Conservation (phyloP, 768 basidiomycete genomes). For the Tricholoma matsutake region DNA sequence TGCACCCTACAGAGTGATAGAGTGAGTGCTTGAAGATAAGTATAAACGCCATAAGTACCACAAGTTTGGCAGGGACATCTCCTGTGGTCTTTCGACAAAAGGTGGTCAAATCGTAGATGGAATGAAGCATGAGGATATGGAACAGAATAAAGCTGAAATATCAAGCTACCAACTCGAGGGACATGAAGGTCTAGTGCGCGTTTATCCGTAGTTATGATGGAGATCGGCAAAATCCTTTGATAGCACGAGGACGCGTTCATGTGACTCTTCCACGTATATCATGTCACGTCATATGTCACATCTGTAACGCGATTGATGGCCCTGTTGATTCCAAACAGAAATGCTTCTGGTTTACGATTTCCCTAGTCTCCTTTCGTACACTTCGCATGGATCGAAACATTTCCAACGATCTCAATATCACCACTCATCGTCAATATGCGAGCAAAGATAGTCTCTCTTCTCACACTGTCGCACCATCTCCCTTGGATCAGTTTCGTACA, state of each 20-base stretch:
- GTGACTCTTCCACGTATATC: neutral
- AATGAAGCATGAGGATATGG: conserved; percentile 49
- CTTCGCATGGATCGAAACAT: conserved; percentile 37
- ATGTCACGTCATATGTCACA: neutral
- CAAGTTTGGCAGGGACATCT: conserved; percentile 84
- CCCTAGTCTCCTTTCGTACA: no score
- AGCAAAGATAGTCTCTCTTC: conserved; percentile 64
- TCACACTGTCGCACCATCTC: conserved; percentile 55
- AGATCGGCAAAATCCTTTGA: conserved; percentile 16
- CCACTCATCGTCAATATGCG: conserved; percentile 74
- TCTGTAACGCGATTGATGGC: neutral
- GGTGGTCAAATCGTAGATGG: conserved; percentile 88
- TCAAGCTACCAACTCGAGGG: neutral
- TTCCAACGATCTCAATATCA: conserved; percentile 52
- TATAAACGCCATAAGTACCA: conserved; percentile 51
- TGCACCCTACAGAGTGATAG: conserved; percentile 55
- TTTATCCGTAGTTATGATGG: neutral
- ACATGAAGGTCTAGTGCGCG: neutral
- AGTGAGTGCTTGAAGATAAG: conserved; percentile 1
- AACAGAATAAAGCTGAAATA: conserved; percentile 2
- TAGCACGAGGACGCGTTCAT: neutral
- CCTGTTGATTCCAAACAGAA: neutral
- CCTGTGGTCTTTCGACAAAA: conserved; percentile 80
- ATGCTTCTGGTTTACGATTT: no score
- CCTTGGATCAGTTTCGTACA: conserved; percentile 78